These are phyloP conservation scores for Onygenales sp. DNA, from an alignment of 2,329 filamentous ascomycete genomes.

Conservation along the genomic window DNA sequence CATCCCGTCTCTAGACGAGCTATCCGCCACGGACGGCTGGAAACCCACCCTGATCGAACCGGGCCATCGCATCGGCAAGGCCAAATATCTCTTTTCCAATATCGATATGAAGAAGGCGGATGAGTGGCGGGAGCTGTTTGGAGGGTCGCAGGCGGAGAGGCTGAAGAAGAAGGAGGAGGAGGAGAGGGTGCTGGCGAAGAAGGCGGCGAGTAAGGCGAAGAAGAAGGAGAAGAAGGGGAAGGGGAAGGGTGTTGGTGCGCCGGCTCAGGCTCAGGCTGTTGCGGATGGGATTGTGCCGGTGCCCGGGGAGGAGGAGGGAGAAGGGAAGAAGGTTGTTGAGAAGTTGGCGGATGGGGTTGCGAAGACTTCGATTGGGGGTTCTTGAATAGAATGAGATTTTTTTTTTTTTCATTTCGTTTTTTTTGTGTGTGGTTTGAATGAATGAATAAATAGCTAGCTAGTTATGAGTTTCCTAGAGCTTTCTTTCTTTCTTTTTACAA, in stretches of 20 bases:
- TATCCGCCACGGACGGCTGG: constrained; percentile 48
- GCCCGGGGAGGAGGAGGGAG: constrained; percentile 17
- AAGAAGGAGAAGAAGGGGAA: constrained; percentile 20
- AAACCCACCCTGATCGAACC: constrained; percentile 49
- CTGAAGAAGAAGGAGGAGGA: constrained; percentile 61
- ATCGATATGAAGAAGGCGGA: constrained; percentile 75
- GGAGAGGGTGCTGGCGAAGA: constrained; percentile 37
- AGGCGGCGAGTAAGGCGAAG: constrained; percentile 27
- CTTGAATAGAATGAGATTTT: constrained; percentile 13
- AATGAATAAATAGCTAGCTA: not conserved
- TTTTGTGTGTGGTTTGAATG: not conserved
- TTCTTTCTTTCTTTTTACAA: not conserved
- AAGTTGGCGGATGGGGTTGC: constrained; percentile 33
- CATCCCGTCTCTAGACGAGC: constrained; percentile 47
- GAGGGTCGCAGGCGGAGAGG: constrained; percentile 56
- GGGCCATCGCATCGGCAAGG: constrained; percentile 72
- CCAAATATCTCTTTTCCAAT: constrained; percentile 69
- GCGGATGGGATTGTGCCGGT: constrained; percentile 27
- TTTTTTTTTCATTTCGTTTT: not conserved
- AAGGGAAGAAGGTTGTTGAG: constrained; percentile 27
- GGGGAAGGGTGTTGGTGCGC: constrained; percentile 2
- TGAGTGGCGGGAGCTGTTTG: constrained; percentile 72
- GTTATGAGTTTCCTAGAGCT: not conserved
- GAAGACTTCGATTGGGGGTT: constrained; percentile 33
- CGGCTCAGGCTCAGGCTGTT: constrained; percentile 21